phyloP scores from a whole-genome alignment of 176 grass and related monocot species.

The Avena eriantha region DNA sequence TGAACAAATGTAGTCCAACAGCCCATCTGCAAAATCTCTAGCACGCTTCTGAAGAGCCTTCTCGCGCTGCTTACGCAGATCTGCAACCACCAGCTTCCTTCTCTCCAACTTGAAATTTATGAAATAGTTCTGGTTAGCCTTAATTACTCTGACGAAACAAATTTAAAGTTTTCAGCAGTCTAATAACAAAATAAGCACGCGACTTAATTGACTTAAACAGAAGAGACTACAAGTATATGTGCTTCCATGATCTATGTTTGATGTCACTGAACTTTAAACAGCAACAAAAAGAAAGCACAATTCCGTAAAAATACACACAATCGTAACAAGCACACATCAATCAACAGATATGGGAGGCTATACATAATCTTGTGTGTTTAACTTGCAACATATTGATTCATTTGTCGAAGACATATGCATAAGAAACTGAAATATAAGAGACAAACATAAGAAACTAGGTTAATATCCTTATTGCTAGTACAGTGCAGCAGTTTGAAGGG shows the following conservation, averaged over 20 bases:
- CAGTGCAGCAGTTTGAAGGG: neutral
- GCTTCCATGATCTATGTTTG: neutral
- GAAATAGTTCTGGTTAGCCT: neutral
- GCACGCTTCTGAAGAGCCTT: constrained; percentile 18
- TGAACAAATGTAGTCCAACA: constrained; percentile 25
- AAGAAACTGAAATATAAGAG: too few relatives aligned
- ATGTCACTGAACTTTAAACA: neutral
- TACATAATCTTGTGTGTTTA: neutral
- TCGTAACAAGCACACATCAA: neutral
- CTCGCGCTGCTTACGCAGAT: neutral
- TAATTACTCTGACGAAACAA: neutral
- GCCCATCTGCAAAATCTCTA: constrained; percentile 24
- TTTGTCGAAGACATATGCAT: too few relatives aligned
- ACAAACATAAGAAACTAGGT: neutral
- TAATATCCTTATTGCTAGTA: neutral
- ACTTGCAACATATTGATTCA: too few relatives aligned
- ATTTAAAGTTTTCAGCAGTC: neutral
- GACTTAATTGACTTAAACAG: constrained; percentile 7
- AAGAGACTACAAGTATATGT: neutral
- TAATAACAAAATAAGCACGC: neutral
- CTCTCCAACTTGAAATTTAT: constrained; percentile 5
- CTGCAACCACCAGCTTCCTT: neutral
- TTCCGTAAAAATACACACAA: neutral
- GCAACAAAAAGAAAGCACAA: neutral
- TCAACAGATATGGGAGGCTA: neutral